Base-by-base conservation (phyloP, 2,329 filamentous ascomycete genomes). In the Cercospora berteroae region DNA sequence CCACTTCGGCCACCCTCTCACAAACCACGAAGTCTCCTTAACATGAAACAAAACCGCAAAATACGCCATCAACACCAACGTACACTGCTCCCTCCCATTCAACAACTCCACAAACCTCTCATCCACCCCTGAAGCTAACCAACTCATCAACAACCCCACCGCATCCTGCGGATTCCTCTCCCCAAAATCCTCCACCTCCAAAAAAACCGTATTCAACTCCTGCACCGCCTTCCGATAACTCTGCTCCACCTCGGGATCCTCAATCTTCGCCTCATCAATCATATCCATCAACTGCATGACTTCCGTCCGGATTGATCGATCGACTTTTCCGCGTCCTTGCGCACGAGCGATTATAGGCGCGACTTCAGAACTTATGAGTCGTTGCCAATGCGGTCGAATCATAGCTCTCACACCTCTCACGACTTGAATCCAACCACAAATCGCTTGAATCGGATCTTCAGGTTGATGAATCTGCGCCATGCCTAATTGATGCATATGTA, bases 401-500 rank as follows among this genome's bases (percentile, higher is more conserved):
- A 56, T 69, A 5, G 60, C 61, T 27, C 62, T 44, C 1, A 66
- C 61, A 4, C 69, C 69, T 36, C 65, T 62, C 10, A 69, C 62
- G 16, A 69, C 39, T 10, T 66, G 65, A 6, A 69, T 69, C 69
- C 67, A 71, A 23, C 64, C 44, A 48, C 57, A 65, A 18, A 69
- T 59, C 6, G 67, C 67, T 2, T 23, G 63, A 6, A 71, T 61
- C 1, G 69, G 56, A 55, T 71, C 67, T 8, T 56, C 44, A 1
- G 67, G 69, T 4, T 65, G 61, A 6, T 59, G 31, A 16, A 69
- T n/a, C 18, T 71, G 67, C 6, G 65, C 65, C 36, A 68, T 58
- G 5, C 67, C 69, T 9, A 71, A 57, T 27, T 59, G 64, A 33
- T 71, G 67, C 13, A 67, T 60, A 31, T 67, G 50, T 5, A 71